phyloP scores from a whole-genome alignment of 2,329 filamentous ascomycete species.

The Akanthomyces dipterigenus region DNA sequence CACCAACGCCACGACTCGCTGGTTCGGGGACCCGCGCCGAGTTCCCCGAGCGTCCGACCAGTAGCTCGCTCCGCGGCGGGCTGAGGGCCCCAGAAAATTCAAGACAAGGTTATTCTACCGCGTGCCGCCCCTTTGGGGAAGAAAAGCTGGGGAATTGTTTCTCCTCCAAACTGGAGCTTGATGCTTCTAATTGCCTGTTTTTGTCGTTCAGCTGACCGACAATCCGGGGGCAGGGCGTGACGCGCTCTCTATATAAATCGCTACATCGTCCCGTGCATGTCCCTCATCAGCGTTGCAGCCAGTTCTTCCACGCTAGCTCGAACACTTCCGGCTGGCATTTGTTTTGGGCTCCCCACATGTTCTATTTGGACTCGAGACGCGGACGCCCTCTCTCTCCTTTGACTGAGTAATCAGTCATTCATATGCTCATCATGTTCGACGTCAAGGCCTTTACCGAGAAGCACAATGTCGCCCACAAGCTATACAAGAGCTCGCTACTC shows the following conservation, averaged over 20 bases:
- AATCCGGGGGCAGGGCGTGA: not conserved
- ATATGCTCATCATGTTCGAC: not conserved
- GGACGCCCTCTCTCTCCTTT: not conserved
- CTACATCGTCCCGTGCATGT: not conserved
- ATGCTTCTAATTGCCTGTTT: not conserved
- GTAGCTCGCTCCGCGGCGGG: not conserved
- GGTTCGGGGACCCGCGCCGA: not conserved
- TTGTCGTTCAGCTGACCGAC: not conserved
- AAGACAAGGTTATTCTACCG: not conserved
- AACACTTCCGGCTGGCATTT: not conserved
- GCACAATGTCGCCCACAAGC: conserved; percentile 38
- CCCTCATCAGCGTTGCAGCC: not conserved
- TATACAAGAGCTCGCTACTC: conserved; percentile 50
- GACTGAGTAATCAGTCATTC: not conserved
- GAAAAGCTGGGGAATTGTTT: conserved; percentile 9
- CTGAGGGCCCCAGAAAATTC: conserved; percentile 3
- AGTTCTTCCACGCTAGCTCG: not conserved
- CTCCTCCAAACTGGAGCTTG: not conserved
- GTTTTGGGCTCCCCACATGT: conserved; percentile 1
- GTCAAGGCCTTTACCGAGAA: conserved; percentile 9
- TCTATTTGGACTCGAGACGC: not conserved
- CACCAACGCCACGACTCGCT: not conserved
- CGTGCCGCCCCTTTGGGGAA: not conserved
- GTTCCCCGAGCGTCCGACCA: conserved; percentile 1
- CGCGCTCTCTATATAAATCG: not conserved